Conservation (phyloP, 768 basidiomycete genomes). For the Amylocystis lapponica region DNA sequence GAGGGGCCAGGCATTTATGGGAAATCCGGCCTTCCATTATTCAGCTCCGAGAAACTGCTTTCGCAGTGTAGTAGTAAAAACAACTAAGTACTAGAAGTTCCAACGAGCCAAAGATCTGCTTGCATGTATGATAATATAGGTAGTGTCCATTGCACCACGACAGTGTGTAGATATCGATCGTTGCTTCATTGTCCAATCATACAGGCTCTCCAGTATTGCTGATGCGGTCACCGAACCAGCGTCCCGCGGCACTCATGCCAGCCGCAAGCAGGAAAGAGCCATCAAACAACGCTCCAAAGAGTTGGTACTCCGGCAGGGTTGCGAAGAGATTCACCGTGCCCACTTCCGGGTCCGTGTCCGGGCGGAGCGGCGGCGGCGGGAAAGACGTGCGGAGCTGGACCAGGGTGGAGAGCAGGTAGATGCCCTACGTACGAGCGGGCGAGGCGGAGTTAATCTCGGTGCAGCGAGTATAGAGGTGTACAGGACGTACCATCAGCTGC, state of each 20-base stretch:
- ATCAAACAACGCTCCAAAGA: conserved; percentile 73
- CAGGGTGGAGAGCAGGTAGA: conserved; percentile 77
- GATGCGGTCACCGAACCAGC: conserved; percentile 49
- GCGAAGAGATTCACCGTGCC: conserved; percentile 50
- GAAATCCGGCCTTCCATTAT: too few species aligned
- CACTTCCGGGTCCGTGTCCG: conserved; percentile 14
- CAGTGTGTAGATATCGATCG: too few species aligned
- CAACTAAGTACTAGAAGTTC: too few species aligned
- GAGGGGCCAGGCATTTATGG: too few species aligned
- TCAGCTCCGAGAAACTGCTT: too few species aligned
- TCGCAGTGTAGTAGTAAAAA: too few species aligned
- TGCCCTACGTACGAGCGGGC: conserved; percentile 42
- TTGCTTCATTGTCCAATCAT: too few species aligned
- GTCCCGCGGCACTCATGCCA: conserved; percentile 35
- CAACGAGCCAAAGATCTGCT: too few species aligned
- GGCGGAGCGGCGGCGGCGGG: conserved; percentile 47
- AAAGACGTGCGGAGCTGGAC: conserved; percentile 80
- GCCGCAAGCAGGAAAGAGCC: conserved; percentile 65
- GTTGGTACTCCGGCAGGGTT: conserved; percentile 66
- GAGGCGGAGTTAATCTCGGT: background rate
- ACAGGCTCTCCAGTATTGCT: conserved; percentile 6
- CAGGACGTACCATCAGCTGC: conserved; percentile 69
- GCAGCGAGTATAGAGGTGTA: background rate
- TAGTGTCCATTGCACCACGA: too few species aligned
- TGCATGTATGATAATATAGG: too few species aligned